Evolutionary conservation across 177 flowering plant species (phyloP).

Genomic region (Tripterygium wilfordii): DNA sequence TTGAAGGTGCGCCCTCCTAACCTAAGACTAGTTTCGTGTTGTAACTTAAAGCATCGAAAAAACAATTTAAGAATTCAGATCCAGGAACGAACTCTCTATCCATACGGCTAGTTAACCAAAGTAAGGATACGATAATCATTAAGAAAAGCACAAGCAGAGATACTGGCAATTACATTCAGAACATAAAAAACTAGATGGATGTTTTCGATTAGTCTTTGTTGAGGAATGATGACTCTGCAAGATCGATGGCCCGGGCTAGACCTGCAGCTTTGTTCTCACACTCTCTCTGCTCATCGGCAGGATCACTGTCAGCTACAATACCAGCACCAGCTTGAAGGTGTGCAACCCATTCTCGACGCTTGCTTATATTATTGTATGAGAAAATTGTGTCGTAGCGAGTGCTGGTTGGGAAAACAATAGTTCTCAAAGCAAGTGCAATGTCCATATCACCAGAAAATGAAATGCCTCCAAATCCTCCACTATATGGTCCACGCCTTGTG

Average conservation of each 20-base stretch:
- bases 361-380: slow-evolving; percentile 57
- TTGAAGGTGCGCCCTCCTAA: too few species aligned
- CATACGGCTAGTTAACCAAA: too few species aligned
- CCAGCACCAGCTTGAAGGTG: slow-evolving; percentile 92
- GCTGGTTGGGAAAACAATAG: slow-evolving; percentile 80
- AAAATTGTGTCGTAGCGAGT: slow-evolving; percentile 69
- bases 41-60: too few species aligned
- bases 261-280: slow-evolving; percentile 90
- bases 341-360: slow-evolving; percentile 84
- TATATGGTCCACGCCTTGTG: slow-evolving; percentile 77
- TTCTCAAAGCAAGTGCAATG: slow-evolving; percentile 80
- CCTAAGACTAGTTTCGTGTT: too few species aligned
- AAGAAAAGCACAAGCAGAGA: not conserved
- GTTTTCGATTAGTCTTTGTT: slow-evolving; percentile 19
- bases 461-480: slow-evolving; percentile 93
- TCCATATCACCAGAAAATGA: slow-evolving; percentile 88
- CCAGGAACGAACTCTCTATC: too few species aligned
- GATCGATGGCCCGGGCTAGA: slow-evolving; percentile 89
- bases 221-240: slow-evolving; percentile 82
- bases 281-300: slow-evolving; percentile 72
- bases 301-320: slow-evolving; percentile 79
- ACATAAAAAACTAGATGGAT: too few species aligned
- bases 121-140: not conserved
- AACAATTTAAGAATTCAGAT: too few species aligned
- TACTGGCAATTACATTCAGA: too few species aligned